Evolutionary conservation across 2,329 filamentous ascomycete genomes (phyloP).

Genomic region (Fusarium equiseti): DNA sequence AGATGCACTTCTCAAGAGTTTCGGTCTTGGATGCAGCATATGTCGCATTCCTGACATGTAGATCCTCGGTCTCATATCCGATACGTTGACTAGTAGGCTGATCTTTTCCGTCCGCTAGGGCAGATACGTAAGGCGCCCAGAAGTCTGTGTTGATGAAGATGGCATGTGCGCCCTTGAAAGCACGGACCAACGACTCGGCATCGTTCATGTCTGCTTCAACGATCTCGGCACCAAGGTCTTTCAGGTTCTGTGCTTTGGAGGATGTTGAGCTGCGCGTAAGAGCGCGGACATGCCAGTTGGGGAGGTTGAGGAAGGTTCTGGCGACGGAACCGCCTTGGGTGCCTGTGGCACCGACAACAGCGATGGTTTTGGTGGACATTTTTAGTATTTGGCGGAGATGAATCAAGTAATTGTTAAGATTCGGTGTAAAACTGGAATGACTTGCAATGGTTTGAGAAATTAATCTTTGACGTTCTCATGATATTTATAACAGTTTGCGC

Average conservation of each 20-base stretch:
- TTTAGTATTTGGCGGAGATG: not conserved
- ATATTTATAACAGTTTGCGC: not conserved
- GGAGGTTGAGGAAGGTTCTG: conserved; percentile 54
- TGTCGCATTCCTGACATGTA: conserved; percentile 66
- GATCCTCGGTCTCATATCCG: conserved; percentile 60
- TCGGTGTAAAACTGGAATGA: fast-evolving
- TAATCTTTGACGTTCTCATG: not conserved
- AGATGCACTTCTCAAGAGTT: conserved; percentile 59
- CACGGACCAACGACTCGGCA: conserved; percentile 51
- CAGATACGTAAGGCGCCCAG: conserved; percentile 58
- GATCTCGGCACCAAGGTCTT: conserved; percentile 56
- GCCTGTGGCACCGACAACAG: conserved; percentile 61
- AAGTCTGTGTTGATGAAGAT: conserved; percentile 68
- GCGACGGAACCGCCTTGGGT: conserved; percentile 63
- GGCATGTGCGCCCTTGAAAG: conserved; percentile 57
- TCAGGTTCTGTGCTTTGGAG: conserved; percentile 54
- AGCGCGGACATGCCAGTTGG: conserved; percentile 58
- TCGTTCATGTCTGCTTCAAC: conserved; percentile 60
- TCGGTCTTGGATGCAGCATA: conserved; percentile 59
- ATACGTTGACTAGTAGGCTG: conserved; percentile 51
- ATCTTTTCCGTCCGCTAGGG: conserved; percentile 53
- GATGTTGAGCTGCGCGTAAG: conserved; percentile 59
- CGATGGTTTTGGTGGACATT: conserved; percentile 51
- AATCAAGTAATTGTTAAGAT: not conserved
- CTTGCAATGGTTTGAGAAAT: not conserved